Evolutionary conservation across 176 grass and related monocot genomes (phyloP), one percentile per base, ranked within the genome.

Genomic region (Oryza meridionalis): DNA sequence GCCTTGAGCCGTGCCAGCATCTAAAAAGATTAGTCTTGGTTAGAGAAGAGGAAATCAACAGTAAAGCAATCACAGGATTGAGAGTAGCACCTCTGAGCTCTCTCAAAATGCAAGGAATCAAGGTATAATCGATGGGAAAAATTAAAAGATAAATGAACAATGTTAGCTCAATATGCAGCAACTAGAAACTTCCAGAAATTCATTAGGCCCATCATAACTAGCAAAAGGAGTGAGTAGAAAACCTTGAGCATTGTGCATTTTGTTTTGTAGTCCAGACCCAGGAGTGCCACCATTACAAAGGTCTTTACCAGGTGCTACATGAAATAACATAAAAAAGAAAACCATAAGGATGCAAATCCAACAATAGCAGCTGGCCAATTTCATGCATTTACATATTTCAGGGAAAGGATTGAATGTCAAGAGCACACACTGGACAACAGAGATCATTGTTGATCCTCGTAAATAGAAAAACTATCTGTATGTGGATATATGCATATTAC

Each of bases 341-440:
- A 53, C 74, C 40, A 75, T 84, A 53, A 69, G 86, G 49, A 87
- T 63, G n/a, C 26, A 70, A 81, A 80, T 66, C 69, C 10, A 87
- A 65, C 58, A 75, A 26, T 70, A 70, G 12, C 37, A 70, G 43
- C 58, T 81, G 65, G 62, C 9, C 46, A 70, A 44, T 58, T 85
- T 65, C 25, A 80, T 15, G 59, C 6, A 44, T 77, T 45, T 45
- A 16, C 51, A 76, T 65, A 70, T 64, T 70, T 70, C 38, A 51
- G 10, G 44, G 63, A 67, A 67, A 33, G 26, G 65, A 79, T 42
- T 70, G 9, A 40, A 76, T 65, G 70, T 50, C 0, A 8, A 72
- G 15, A 27, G 16, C 59, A 72, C 42, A 81, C 17, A 66, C 33
- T 65, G 11, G 77, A 76, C 44, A 63, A 63, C 22, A 27, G 6